Evolutionary conservation across 2,329 filamentous ascomycete species (phyloP).

Genomic region (Paecilomyces sp.): DNA sequence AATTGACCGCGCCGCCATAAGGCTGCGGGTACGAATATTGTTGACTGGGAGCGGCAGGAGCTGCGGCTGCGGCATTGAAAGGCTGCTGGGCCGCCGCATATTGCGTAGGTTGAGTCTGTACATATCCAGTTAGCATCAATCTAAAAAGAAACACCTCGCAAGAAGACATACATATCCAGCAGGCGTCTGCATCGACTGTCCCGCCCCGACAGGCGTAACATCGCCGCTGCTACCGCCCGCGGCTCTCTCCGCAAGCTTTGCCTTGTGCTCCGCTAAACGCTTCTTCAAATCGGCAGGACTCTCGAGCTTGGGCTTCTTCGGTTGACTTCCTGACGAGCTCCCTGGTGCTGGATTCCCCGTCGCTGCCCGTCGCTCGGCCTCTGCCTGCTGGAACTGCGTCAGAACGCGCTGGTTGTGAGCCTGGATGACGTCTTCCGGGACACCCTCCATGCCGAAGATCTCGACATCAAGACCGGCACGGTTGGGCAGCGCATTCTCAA

Average conservation of each 20-base stretch:
- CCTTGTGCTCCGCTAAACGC: conserved; percentile 69
- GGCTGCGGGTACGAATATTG: conserved; percentile 33
- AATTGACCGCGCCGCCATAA: conserved; percentile 30
- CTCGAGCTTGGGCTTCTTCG: conserved; percentile 66
- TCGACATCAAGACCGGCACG: conserved; percentile 82
- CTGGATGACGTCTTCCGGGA: conserved; percentile 76
- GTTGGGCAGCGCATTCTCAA: conserved; percentile 88
- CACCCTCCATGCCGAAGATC: conserved; percentile 97
- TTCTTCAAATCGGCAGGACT: conserved; percentile 70
- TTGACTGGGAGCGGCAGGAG: conserved; percentile 23
- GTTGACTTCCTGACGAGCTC: conserved; percentile 36
- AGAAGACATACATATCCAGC: conserved; percentile 52
- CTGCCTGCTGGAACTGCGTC: conserved; percentile 75
- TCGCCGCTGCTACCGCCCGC: conserved; percentile 51
- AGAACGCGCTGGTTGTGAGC: conserved; percentile 82
- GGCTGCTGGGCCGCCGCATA: conserved; percentile 40
- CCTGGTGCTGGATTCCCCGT: conserved; percentile 79
- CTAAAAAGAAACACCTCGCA: not conserved
- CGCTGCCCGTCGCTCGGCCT: conserved; percentile 70
- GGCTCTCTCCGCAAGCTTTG: conserved; percentile 55
- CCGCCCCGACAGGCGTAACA: conserved; percentile 47
- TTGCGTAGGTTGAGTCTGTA: conserved; percentile 36
- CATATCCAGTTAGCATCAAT: conserved; percentile 3
- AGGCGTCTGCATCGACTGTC: conserved; percentile 43
- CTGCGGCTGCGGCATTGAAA: conserved; percentile 39